These are phyloP conservation scores for Rhizopogon vinicolor DNA, from an alignment of 768 basidiomycete genomes.

Conservation along the genomic window DNA sequence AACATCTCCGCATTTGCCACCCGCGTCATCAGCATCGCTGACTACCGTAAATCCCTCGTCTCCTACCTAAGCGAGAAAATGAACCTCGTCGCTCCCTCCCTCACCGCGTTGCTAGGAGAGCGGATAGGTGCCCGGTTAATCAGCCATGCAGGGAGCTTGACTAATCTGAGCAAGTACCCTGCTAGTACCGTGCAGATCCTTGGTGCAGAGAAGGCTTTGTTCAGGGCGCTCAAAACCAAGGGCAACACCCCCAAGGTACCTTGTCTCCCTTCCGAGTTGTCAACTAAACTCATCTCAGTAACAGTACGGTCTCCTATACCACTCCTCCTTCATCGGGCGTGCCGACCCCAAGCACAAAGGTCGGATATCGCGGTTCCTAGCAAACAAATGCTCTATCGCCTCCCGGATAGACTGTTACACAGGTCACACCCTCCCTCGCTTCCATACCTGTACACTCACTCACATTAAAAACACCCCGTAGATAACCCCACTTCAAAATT, in stretches of 20 bases:
- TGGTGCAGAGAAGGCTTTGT: slow-evolving; percentile 96
- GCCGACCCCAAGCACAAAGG: slow-evolving; percentile 95
- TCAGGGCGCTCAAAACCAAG: slow-evolving; percentile 96
- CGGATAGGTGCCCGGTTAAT: slow-evolving; percentile 90
- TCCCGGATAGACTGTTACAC: slow-evolving; percentile 95
- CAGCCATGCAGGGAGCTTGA: slow-evolving; percentile 94
- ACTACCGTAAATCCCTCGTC: slow-evolving; percentile 89
- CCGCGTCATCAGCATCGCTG: slow-evolving; percentile 86
- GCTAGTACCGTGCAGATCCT: slow-evolving; percentile 98
- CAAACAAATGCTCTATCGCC: slow-evolving; percentile 98
- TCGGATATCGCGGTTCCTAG: slow-evolving; percentile 96
- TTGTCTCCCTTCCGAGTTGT: neutral
- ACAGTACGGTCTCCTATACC: slow-evolving; percentile 96
- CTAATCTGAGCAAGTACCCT: slow-evolving; percentile 96
- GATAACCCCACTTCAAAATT: slow-evolving; percentile 88
- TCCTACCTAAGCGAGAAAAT: slow-evolving; percentile 93
- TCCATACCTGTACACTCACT: neutral
- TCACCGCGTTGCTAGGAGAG: slow-evolving; percentile 88
- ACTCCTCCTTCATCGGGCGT: slow-evolving; percentile 94
- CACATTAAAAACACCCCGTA: slow-evolving; percentile 18
- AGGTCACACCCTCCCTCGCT: slow-evolving; percentile 38
- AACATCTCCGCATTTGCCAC: slow-evolving; percentile 91
- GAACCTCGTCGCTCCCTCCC: slow-evolving; percentile 92
- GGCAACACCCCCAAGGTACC: slow-evolving; percentile 94
- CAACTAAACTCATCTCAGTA: neutral